Percentiles rank a stretch among this genome's conserved stretches.
phyloP scores from a whole-genome alignment of 257 asterid genomes.

The Lavandula angustifolia region DNA sequence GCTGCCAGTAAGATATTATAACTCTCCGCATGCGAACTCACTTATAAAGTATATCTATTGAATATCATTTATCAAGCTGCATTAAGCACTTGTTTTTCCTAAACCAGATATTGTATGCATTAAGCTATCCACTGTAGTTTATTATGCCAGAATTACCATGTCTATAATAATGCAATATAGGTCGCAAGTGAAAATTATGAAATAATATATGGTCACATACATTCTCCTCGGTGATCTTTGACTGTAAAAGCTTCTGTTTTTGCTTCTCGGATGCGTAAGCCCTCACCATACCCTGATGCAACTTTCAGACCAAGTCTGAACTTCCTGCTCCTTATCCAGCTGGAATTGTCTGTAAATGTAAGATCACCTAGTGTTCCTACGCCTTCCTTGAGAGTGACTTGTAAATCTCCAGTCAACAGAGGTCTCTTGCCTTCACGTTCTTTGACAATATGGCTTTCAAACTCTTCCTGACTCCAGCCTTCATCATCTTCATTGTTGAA shows the following conservation, averaged over 20 bases:
- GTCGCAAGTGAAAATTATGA: conserved; percentile 3
- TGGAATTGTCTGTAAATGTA: conserved; percentile 92
- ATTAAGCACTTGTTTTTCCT: background rate
- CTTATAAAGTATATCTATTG: background rate
- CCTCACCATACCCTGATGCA: conserved; percentile 81
- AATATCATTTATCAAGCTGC: background rate
- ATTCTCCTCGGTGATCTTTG: conserved; percentile 97
- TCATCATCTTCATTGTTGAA: conserved; percentile 85
- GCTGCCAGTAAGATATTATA: background rate
- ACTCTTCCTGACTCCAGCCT: conserved; percentile 87
- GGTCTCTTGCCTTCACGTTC: conserved; percentile 98
- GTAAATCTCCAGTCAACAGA: conserved; percentile 84
- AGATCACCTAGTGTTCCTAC: conserved; percentile 95
- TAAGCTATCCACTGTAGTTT: background rate
- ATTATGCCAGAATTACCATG: background rate
- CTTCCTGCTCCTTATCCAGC: conserved; percentile 98
- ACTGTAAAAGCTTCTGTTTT: conserved; percentile 95
- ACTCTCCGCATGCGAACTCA: background rate
- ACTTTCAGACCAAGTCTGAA: conserved; percentile 93
- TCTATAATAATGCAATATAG: conserved; percentile 6
- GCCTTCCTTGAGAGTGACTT: conserved; percentile 91
- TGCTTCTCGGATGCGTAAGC: conserved; percentile 85
- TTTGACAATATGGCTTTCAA: conserved; percentile 88
- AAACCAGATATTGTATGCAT: conserved; percentile 2
- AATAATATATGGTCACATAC: conserved; percentile 44